Evolutionary conservation across 371 early-diverging fungal species (phyloP).

Genomic region (Mortierella sp.): DNA sequence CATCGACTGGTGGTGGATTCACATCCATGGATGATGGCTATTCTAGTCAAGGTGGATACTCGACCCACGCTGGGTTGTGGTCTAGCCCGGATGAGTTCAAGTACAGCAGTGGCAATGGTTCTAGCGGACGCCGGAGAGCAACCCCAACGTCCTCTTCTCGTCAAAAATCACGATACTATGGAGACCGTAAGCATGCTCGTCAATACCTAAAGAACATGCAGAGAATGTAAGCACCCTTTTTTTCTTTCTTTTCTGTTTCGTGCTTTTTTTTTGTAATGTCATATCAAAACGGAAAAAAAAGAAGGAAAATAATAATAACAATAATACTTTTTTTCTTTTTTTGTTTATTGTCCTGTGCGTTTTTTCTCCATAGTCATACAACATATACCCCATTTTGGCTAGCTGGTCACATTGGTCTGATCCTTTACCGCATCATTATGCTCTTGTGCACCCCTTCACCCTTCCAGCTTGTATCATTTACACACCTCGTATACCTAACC

Average conservation of each 20-base stretch:
- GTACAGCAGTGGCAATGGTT: conserved; percentile 36
- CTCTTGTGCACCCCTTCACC: conserved; percentile 54
- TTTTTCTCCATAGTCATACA: conserved; percentile 46
- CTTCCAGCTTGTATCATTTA: conserved; percentile 63
- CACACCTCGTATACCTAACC: conserved; percentile 64
- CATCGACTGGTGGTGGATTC: conserved; percentile 25
- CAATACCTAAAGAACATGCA: conserved; percentile 53
- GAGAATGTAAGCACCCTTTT: conserved; percentile 35
- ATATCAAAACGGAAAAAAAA: too few species aligned
- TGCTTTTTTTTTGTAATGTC: not conserved
- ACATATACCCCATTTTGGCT: conserved; percentile 59
- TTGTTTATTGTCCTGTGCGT: conserved; percentile 51
- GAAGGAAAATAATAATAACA: too few species aligned
- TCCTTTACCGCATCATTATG: conserved; percentile 54
- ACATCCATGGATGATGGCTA: conserved; percentile 54
- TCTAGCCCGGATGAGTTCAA: conserved; percentile 38
- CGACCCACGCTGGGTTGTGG: conserved; percentile 43
- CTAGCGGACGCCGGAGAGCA: conserved; percentile 27
- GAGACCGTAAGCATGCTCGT: conserved; percentile 49
- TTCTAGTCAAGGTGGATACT: conserved; percentile 52
- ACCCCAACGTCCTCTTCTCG: conserved; percentile 44
- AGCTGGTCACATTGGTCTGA: conserved; percentile 62
- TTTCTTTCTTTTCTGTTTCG: not conserved
- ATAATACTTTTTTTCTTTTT: conserved; percentile 3
- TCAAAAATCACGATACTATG: conserved; percentile 43